Conservation (phyloP, 108 stramenopile genomes). For the Discostella stelligeroides region DNA sequence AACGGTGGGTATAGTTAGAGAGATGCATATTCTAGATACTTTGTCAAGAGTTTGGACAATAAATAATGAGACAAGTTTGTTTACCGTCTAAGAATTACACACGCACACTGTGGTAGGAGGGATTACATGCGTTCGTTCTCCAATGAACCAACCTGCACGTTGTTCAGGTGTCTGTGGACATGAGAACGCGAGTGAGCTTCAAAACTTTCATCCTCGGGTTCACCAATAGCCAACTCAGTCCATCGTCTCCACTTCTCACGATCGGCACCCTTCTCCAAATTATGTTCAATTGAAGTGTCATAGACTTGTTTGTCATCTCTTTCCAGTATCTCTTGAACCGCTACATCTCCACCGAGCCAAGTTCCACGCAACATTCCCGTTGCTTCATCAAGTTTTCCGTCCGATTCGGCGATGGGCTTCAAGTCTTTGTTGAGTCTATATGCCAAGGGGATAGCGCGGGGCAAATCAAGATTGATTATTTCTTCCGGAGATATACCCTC, state of each 20-base stretch:
- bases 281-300: slow-evolving; percentile 67
- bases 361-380: slow-evolving; percentile 79
- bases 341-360: slow-evolving; percentile 82
- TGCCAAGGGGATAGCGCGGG: slow-evolving; percentile 90
- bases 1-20: too few species aligned
- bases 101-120: too few species aligned
- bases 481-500: slow-evolving; percentile 89
- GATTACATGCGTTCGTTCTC: neutral
- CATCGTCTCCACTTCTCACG: slow-evolving; percentile 65
- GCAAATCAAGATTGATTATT: slow-evolving; percentile 90
- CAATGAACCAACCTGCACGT: neutral
- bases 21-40: too few species aligned
- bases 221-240: slow-evolving; percentile 56
- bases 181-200: slow-evolving; percentile 39
- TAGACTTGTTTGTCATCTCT: slow-evolving; percentile 83
- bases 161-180: slow-evolving; percentile 15
- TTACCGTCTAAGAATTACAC: too few species aligned
- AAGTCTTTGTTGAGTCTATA: slow-evolving; percentile 85
- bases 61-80: too few species aligned
- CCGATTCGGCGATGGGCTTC: slow-evolving; percentile 71
- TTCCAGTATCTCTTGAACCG: slow-evolving; percentile 73
- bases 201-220: slow-evolving; percentile 43
- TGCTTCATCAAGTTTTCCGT: slow-evolving; percentile 78
- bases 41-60: too few species aligned
- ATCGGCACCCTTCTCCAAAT: slow-evolving; percentile 62